phyloP scores from a whole-genome alignment of 805 yeast species.

The Candida krabiensis region DNA sequence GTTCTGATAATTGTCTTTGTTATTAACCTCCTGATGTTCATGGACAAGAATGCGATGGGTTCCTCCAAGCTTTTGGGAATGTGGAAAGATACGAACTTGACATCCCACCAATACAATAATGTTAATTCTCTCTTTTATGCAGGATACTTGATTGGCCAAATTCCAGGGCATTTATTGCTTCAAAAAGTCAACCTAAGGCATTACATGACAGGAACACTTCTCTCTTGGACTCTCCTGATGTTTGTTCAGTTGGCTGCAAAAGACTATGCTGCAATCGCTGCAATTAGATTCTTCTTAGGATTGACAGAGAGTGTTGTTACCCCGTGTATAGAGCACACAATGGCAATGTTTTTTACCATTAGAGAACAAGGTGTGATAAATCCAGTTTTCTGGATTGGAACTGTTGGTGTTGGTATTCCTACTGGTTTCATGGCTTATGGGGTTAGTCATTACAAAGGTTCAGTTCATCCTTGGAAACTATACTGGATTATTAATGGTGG shows the following conservation, averaged over 20 bases:
- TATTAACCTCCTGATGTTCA: background rate
- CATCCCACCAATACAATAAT: background rate
- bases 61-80: conserved; percentile 1
- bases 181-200: conserved; percentile 45
- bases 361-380: conserved; percentile 48
- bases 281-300: conserved; percentile 51
- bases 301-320: conserved; percentile 46
- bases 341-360: conserved; percentile 50
- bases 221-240: conserved; percentile 46
- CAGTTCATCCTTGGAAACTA: conserved; percentile 48
- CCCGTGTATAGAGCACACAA: conserved; percentile 45
- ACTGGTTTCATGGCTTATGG: conserved; percentile 41
- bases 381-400: conserved; percentile 52
- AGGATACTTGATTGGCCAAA: conserved; percentile 1
- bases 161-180: conserved; percentile 23
- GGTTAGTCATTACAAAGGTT: conserved; percentile 27
- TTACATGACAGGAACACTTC: conserved; percentile 36
- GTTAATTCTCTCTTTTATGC: conserved; percentile 3
- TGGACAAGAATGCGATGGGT: conserved; percentile 1
- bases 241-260: conserved; percentile 47
- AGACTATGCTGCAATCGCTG: conserved; percentile 47
- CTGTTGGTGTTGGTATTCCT: conserved; percentile 48
- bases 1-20: background rate
- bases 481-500: conserved; percentile 59
- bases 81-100: conserved; percentile 1